phyloP scores from a whole-genome alignment of 2,329 filamentous ascomycete species.

The Sclerotinia borealis region DNA sequence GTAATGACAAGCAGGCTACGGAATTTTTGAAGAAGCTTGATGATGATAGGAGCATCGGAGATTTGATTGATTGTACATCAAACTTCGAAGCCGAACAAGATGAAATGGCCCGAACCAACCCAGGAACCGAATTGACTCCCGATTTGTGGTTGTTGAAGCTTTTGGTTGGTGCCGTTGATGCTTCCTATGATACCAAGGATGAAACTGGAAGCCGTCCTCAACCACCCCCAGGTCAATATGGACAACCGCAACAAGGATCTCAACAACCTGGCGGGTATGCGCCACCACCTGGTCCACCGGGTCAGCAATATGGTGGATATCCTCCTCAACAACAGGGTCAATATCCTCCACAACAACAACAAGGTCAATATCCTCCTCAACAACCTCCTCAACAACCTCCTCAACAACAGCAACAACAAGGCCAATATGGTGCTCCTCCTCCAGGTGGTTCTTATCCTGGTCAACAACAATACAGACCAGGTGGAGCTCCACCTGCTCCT shows the following conservation, averaged over 20 bases:
- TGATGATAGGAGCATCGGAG: constrained; percentile 2
- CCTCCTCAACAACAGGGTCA: constrained; percentile 26
- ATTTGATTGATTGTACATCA: constrained; percentile 10
- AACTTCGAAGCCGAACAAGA: constrained; percentile 11
- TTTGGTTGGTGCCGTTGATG: constrained; percentile 60
- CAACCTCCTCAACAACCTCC: constrained; percentile 30
- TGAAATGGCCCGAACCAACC: constrained; percentile 6
- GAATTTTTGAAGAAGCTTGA: constrained; percentile 10
- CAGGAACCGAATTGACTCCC: neutral
- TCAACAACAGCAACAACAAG: constrained; percentile 21
- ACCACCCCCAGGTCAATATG: constrained; percentile 22
- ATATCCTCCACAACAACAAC: constrained; percentile 20
- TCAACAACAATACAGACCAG: constrained; percentile 7
- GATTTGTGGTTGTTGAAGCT: constrained; percentile 41
- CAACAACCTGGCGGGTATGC: too few species aligned
- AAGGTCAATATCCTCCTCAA: constrained; percentile 30
- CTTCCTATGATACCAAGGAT: constrained; percentile 59
- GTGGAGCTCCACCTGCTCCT: neutral
- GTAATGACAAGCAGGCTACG: neutral
- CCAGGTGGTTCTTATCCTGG: constrained; percentile 8
- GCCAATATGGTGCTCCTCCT: constrained; percentile 10
- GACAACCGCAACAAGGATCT: constrained; percentile 17
- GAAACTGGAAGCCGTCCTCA: constrained; percentile 34
- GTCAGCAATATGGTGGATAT: constrained; percentile 13
- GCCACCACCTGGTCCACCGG: too few species aligned